Conservation (phyloP, 1,284 basidiomycete species). For the Sanghuangporus sanghuang region DNA sequence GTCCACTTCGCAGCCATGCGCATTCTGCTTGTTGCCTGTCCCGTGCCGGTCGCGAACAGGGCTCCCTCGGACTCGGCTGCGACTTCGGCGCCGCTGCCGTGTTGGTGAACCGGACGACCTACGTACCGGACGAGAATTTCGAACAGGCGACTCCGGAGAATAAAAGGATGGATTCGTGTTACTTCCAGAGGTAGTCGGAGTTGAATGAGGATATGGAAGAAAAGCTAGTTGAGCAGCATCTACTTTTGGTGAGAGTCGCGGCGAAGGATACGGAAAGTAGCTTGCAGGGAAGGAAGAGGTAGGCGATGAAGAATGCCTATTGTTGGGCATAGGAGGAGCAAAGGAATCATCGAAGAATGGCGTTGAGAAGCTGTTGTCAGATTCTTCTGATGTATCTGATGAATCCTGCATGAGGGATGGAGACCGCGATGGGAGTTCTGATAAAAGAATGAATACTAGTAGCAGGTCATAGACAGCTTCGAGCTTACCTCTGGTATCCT, state of each 20-base stretch:
- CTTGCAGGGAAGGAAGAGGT: not conserved
- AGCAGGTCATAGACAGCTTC: not conserved
- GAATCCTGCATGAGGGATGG: slow-evolving; percentile 6
- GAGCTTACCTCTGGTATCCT: not conserved
- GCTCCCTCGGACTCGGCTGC: slow-evolving; percentile 1
- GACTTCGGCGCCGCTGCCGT: not conserved
- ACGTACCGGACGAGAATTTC: not conserved
- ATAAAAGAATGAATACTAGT: not conserved
- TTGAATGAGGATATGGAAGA: slow-evolving; percentile 11
- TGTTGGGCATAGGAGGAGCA: not conserved
- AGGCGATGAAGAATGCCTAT: not conserved
- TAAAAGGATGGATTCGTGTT: not conserved
- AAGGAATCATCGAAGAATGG: slow-evolving; percentile 2
- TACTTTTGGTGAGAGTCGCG: slow-evolving; percentile 1
- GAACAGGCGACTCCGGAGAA: not conserved
- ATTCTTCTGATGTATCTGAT: slow-evolving; percentile 13
- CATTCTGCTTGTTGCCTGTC: not conserved
- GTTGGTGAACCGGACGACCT: not conserved
- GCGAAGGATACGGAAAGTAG: not conserved
- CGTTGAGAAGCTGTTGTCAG: not conserved
- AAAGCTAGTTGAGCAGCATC: slow-evolving; percentile 11
- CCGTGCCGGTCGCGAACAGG: not conserved
- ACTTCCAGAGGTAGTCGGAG: not conserved
- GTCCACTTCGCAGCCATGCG: not conserved
- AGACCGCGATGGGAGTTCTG: not conserved